Base-by-base conservation (phyloP, 805 yeast species). In the Candida saitoana region DNA sequence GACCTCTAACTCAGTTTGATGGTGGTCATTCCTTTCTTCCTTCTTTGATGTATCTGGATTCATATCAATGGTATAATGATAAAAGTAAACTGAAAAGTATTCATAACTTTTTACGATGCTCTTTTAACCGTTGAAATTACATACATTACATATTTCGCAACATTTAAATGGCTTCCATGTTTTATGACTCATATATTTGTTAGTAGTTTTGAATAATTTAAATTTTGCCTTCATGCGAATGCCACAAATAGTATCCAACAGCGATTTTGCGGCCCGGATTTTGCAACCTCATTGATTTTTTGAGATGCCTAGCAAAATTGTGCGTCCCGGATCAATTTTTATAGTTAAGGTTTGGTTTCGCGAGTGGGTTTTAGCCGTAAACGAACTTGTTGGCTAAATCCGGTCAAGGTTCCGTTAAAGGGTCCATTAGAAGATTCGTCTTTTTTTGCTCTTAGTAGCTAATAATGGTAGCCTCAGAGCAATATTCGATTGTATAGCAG, bases 1-100 rank as follows among this genome's bases (percentile, higher is more conserved):
- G 33, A 47, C 42, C 18, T 43, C 38, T 32, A 43, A 32, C 36
- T 49, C 49, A 34, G 38, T 20, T 32, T 40, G 38, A 30, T 22
- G 33, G 39, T 43, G 40, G 18, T 39, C 36, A 9, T 43, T 37
- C 30, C 32, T 15, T 17, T 34, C 20, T 32, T 27, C 27, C n/a
- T 40, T 33, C 8, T 17, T 17, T 17, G 14, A 17, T 17, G 5
- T 18, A 15, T 17, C 22, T 5, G 20, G 8, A 33, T 8, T 8
- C 19, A 33, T 16, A 14, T 11, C 9, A 24, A 12, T 12, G 18
- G 22, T n/a, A 11, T 12, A 17, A 17, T 7, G 22, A 11, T 33
- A 8, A 17, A 33, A 33, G 5, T 8, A 33, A 14, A 33, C 16
- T 18, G 20, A 33, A 18, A 33, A 22, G 9, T 22, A 22, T 22